Base-by-base conservation (phyloP, 768 basidiomycete species). In the Rickenella mellea region DNA sequence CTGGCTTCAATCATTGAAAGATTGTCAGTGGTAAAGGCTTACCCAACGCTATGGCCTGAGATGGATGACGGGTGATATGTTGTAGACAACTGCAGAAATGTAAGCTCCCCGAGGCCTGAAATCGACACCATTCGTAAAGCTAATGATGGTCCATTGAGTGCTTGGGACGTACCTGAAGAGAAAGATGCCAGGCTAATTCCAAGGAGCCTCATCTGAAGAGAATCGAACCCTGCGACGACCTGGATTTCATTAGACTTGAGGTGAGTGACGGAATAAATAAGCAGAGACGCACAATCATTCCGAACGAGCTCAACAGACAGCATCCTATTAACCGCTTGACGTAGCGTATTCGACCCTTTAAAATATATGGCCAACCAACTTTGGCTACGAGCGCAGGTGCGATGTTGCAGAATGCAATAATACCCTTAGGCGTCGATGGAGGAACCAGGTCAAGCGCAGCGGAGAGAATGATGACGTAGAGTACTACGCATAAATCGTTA, bases 391-490 rank as follows among this genome's bases (percentile, higher is more conserved):
- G 64, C 0, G 89, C 78, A 0, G 94, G 93, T 10, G 84, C 75
- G 42, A 99, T 96, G 59, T 98, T 98, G 65, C 87, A 93, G 57
- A 98, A 91, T 1, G 84, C 79, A 40, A 98, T 90, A 42, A 98
- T 79, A 12, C 94, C 94, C 57, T 94, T 94, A 0, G 94, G 93
- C 0, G 90, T 94, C 2, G 83, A 74, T 1, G 88, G 80, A 6
- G 91, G 86, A 1, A 96, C 92, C 3, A 99, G 74, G 55, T 99
- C 96, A 3, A 97, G 68, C 1, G 96, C 96, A 5, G 94, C 94
- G 1, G 90, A 94, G 15, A 99, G 76, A 47, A 98, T 96, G 47
- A 98, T 85, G 27, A 99, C 94, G 62, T 98, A 96, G 43, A 94
- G 69, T 4, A 96, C 91, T 91, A 48, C 0, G 5, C 32, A 21